A percentile compares a stretch with the other conserved stretches of the same genome.
These are phyloP conservation scores for Plectosphaerella sp. DNA, from an alignment of 2,329 filamentous ascomycete species.

Conservation along the genomic window DNA sequence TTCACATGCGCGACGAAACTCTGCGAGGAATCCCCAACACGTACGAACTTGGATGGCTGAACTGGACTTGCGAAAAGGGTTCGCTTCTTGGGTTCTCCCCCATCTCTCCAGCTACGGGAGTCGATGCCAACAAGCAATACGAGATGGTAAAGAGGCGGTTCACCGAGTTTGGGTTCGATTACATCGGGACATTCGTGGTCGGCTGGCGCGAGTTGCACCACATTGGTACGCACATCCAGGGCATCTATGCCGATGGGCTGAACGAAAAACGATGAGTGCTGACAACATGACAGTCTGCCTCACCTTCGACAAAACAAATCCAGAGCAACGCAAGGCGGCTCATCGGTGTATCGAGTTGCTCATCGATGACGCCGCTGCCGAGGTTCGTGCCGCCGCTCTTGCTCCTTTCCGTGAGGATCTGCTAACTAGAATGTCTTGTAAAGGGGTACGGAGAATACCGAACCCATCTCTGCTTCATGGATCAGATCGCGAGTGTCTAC, in stretches of 20 bases:
- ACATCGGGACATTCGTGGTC: conserved; percentile 22
- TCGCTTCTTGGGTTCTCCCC: conserved; percentile 21
- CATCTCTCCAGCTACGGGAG: conserved; percentile 26
- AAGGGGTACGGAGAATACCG: conserved; percentile 25
- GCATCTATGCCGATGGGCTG: no score
- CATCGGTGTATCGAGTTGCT: conserved; percentile 5
- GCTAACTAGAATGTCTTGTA: no score
- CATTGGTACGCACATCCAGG: no score
- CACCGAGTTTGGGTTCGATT: conserved; percentile 21
- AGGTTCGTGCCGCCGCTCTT: no score
- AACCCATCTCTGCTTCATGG: conserved; percentile 38
- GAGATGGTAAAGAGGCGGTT: conserved; percentile 19
- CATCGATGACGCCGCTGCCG: not conserved
- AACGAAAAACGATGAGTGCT: no score
- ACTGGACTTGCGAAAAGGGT: no score
- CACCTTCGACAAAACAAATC: no score
- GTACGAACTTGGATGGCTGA: no score
- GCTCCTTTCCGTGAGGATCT: no score
- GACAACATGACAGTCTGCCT: no score
- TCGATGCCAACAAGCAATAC: conserved; percentile 27
- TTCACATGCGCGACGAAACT: conserved; percentile 14
- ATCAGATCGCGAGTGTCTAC: conserved; percentile 37
- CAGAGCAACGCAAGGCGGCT: no score
- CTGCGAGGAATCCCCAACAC: no score
- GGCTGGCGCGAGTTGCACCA: conserved; percentile 19